Evolutionary conservation across 1,284 basidiomycete genomes (phyloP), one percentile per base, ranked within the genome.

Genomic region (Trichosporon sp.): DNA sequence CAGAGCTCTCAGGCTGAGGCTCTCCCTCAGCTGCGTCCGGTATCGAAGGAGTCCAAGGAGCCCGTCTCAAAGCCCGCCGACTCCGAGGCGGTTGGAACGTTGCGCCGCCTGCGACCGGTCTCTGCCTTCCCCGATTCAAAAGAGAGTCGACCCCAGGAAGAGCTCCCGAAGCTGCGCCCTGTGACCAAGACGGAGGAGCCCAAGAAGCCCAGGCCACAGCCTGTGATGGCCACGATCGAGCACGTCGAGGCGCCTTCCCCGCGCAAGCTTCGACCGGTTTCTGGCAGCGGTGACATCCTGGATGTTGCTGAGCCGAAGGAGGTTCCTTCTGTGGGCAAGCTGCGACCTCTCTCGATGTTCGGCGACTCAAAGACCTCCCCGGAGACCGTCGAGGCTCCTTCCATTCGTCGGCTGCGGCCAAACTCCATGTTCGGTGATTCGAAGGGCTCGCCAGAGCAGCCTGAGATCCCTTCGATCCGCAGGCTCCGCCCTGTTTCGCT

Each of bases 281-380:
- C 56, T 7, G 56, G 56, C 2, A 60, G 21, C 7, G 56, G 56
- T 2, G 56, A 60, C 18, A 23, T 31, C 18, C 56, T 18, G 56
- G 29, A 18, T n/a, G 11, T 27, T 44, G n/a, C n/a, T 5, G 38
- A 18, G 15, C 31, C 60, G 8, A 42, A 64, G 15, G 38, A 38
- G 12, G 23, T 42, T 21, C 62, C 62, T 11, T 11, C 60, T 9
- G 29, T 53, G 32, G 60, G 66, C 42, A 47, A 34, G 21, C 44
- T 67, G 38, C 60, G 60, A 13, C 66, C 66, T 9, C 32, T 34
- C 5, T 67, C 66, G 21, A 63, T 67, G 66, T 21, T 67, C 12
- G 66, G 62, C 23, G n/a, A 62, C 11, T 27, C 60, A 3, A 35
- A n/a, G 15, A 18, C 6, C 15, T 60, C 56, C 9, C 56, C 56